Evolutionary conservation across 768 basidiomycete genomes (phyloP).

Genomic region (Russula vinacea): DNA sequence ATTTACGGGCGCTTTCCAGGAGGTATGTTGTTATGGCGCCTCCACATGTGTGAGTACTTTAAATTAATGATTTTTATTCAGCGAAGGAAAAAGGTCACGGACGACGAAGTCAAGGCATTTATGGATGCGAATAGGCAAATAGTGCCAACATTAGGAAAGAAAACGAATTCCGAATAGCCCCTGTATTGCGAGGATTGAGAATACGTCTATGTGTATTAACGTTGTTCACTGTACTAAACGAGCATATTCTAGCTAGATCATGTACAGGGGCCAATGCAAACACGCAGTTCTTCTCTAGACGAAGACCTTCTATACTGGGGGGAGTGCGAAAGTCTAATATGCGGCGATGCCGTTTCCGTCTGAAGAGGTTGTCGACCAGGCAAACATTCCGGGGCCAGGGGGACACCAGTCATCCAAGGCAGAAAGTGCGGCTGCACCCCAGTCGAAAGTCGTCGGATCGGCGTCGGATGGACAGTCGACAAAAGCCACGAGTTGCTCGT

Average conservation of each 20-base stretch:
- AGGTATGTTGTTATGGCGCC: constrained; percentile 42
- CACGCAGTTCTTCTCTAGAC: background rate
- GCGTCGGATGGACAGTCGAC: constrained; percentile 65
- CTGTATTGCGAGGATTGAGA: too few species aligned
- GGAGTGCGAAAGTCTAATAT: background rate
- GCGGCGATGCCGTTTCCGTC: background rate
- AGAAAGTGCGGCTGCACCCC: constrained; percentile 67
- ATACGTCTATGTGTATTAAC: background rate
- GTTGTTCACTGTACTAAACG: background rate
- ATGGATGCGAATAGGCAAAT: constrained; percentile 84
- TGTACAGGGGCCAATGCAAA: background rate
- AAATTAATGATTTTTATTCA: constrained; percentile 37
- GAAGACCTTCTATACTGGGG: background rate
- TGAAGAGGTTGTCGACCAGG: background rate
- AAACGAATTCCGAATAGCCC: background rate
- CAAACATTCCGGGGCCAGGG: constrained; percentile 17
- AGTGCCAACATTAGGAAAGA: constrained; percentile 50
- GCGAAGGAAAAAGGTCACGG: constrained; percentile 78
- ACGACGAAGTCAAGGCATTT: constrained; percentile 67
- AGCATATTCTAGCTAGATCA: background rate
- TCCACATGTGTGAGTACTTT: constrained; percentile 1
- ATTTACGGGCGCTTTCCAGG: constrained; percentile 86
- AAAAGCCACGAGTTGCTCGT: constrained; percentile 62
- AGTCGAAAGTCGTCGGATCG: constrained; percentile 64
- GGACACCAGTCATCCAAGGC: constrained; percentile 59